Base-by-base conservation (phyloP, 148 eudicot species). In the Heliosperma pusillum region DNA sequence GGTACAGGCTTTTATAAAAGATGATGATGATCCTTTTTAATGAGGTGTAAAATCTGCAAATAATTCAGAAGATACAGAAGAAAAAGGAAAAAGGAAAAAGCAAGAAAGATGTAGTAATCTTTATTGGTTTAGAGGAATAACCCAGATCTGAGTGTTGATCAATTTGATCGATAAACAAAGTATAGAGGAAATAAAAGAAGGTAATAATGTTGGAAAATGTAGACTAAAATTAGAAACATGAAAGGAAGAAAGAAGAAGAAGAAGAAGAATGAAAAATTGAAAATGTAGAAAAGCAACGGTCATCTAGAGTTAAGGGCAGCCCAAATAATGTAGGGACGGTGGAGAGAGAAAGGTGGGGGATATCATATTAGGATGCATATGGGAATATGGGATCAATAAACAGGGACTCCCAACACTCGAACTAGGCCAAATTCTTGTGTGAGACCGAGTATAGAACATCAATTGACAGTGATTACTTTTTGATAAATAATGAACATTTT, bases 41-140 rank as follows among this genome's bases (percentile, higher is more conserved):
- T 81, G 85, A 62, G 87, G 74, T 73, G 83, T 79, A 79, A 81
- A 95, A 85, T 87, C 98, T 89, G 93, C 86, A 88, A 84, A 74
- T 44, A 84, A 85, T 77, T 69, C 63, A 78, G 68, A 71, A 78
- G 9, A 52, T 62, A 71, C 73, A 60, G 22, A 45, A 57, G 33
- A 66, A 71, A 63, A 69, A 77, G 74, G 76, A 67, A 80, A 80
- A 75, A 79, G 82, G 76, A 80, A 53, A 70, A 29, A 47, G 63
- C 50, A 75, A 50, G 40, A 79, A 80, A 76, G 78, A 80, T 78
- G 83, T 83, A 79, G 83, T 83, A 80, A 87, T 88, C 88, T 87
- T 88, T 82, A 83, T 81, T 82, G 83, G 86, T 81, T 84, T 82
- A 85, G 84, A 44, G 25, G 17, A 50, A 73, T 19, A 26, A 71